Percentiles rank a stretch among this genome's conserved stretches.
phyloP scores from a whole-genome alignment of 1,139 yeast genomes.

The Blastobotrys persicus region DNA sequence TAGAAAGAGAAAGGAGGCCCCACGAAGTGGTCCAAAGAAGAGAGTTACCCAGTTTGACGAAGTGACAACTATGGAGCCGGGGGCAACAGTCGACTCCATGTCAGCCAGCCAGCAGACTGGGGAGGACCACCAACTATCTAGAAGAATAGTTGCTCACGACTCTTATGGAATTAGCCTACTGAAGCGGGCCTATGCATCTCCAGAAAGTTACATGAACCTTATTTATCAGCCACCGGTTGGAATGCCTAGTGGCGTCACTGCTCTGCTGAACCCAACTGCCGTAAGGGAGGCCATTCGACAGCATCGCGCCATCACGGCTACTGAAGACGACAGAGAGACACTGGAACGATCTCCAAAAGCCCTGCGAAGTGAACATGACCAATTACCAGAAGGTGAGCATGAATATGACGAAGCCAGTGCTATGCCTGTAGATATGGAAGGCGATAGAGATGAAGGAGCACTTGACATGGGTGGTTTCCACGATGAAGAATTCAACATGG shows the following conservation, averaged over 20 bases:
- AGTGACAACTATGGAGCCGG: constrained; percentile 1
- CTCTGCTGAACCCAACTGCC: background rate
- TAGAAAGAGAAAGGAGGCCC: background rate
- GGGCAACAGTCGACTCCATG: background rate
- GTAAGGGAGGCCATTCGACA: constrained; percentile 1
- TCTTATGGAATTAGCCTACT: constrained; percentile 2
- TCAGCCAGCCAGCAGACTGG: background rate
- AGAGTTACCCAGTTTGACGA: constrained; percentile 4
- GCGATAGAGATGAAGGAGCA: constrained; percentile 18
- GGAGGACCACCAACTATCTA: constrained; percentile 1
- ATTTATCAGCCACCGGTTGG: constrained; percentile 8
- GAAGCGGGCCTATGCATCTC: constrained; percentile 1
- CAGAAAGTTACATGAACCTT: constrained; percentile 1
- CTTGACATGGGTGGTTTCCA: constrained; percentile 6
- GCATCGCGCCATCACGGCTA: background rate
- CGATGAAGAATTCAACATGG: constrained; percentile 11
- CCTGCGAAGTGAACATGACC: constrained; percentile 10
- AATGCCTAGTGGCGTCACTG: background rate
- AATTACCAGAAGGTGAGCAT: constrained; percentile 26
- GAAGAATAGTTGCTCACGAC: constrained; percentile 1
- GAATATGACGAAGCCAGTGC: constrained; percentile 23
- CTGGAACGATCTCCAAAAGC: constrained; percentile 1
- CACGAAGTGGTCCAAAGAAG: constrained; percentile 3
- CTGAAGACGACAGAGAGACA: background rate
- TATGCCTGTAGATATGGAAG: constrained; percentile 19